A percentile compares a stretch with the other conserved stretches of the same genome.
phyloP scores from a whole-genome alignment of 2,329 filamentous ascomycete genomes.

The Cercospora brassicicola region DNA sequence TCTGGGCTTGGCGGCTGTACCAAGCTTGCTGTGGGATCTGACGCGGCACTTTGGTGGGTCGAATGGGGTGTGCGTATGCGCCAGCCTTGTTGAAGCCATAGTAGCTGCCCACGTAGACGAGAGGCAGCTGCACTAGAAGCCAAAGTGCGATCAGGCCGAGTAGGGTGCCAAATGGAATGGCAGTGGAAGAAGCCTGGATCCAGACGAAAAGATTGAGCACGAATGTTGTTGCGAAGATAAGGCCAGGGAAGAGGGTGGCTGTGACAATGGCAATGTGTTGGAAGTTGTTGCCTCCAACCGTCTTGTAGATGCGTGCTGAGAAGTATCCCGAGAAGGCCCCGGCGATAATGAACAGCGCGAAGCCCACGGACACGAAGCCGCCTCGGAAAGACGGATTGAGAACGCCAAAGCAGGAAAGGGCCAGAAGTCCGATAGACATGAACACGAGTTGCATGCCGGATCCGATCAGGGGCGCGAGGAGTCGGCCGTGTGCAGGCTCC shows the following conservation, averaged over 20 bases:
- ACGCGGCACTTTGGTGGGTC: slow-evolving; percentile 68
- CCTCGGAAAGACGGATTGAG: slow-evolving; percentile 87
- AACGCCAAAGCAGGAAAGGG: slow-evolving; percentile 67
- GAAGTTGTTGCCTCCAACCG: slow-evolving; percentile 74
- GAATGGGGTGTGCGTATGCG: slow-evolving; percentile 78
- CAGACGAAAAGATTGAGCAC: slow-evolving; percentile 86
- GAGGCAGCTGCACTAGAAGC: slow-evolving; percentile 81
- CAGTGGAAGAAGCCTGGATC: slow-evolving; percentile 84
- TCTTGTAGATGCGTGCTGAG: slow-evolving; percentile 78
- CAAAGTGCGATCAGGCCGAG: slow-evolving; percentile 72
- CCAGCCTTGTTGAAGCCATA: slow-evolving; percentile 68
- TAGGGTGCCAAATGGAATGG: slow-evolving; percentile 78
- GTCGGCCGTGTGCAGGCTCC: slow-evolving; percentile 65
- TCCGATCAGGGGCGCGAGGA: slow-evolving; percentile 77
- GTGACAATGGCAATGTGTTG: slow-evolving; percentile 72
- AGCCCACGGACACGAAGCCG: slow-evolving; percentile 79
- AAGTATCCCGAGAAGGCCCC: slow-evolving; percentile 86
- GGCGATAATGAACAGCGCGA: slow-evolving; percentile 80
- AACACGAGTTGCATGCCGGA: slow-evolving; percentile 85
- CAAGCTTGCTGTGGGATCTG: slow-evolving; percentile 74
- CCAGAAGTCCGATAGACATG: slow-evolving; percentile 67
- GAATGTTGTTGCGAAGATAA: slow-evolving; percentile 73
- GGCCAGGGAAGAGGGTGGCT: slow-evolving; percentile 73
- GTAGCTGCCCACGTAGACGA: slow-evolving; percentile 79
- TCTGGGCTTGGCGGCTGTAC: slow-evolving; percentile 66